Evolutionary conservation across 2,329 filamentous ascomycete species (phyloP).

Genomic region (Ascochyta viciae-villosae): DNA sequence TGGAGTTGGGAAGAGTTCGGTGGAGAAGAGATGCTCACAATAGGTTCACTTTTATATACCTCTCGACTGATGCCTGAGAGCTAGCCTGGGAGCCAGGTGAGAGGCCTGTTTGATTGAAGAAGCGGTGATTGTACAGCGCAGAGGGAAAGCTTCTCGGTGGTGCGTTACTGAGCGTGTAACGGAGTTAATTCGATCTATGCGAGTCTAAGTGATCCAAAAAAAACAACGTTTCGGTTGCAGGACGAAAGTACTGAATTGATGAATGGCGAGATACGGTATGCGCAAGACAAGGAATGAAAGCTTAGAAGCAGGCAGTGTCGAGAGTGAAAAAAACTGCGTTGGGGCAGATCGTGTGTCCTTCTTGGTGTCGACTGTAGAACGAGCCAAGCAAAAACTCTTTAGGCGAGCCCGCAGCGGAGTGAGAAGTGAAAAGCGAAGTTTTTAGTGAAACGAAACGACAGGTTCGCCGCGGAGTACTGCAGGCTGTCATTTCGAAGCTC

Average conservation of each 20-base stretch:
- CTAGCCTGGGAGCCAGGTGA: slow-evolving; percentile 3
- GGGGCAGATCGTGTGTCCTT: not conserved
- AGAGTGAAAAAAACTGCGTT: not conserved
- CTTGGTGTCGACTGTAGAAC: not conserved
- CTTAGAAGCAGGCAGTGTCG: not conserved
- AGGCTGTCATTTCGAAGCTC: not conserved
- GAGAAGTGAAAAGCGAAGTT: not conserved
- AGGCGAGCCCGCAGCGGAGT: not conserved
- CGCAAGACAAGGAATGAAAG: not conserved
- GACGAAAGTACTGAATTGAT: not conserved
- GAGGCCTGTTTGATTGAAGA: slow-evolving; percentile 2
- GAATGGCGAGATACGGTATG: not conserved
- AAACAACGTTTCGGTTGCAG: not conserved
- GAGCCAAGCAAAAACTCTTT: not conserved
- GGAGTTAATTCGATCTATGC: not conserved
- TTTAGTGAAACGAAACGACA: not conserved
- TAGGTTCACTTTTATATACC: not conserved
- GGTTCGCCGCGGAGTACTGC: not conserved
- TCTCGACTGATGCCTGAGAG: slow-evolving; percentile 11
- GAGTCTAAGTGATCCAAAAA: not conserved
- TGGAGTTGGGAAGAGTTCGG: not conserved
- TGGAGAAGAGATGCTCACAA: not conserved
- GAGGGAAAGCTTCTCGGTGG: not conserved
- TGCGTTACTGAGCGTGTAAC: not conserved
- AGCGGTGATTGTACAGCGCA: slow-evolving; percentile 3